Base-by-base conservation (phyloP, 2,329 filamentous ascomycete species). In the Hymenoscyphus linearis region DNA sequence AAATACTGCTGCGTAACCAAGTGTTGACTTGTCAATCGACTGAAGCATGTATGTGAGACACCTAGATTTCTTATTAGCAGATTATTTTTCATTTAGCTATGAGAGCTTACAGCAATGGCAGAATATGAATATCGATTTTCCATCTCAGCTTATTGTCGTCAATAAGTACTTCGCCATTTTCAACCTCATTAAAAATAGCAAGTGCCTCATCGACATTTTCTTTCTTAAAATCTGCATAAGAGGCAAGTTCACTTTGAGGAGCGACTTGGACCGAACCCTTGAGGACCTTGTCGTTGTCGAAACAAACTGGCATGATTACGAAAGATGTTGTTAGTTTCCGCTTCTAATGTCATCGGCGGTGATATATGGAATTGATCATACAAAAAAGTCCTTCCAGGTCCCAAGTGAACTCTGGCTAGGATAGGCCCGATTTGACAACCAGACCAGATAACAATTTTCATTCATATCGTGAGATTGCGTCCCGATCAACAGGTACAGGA, bases 1-100 rank as follows among this genome's bases (percentile, higher is more conserved):
- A 65, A 84, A 84, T 27, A 85, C 81, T 2, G 82, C 82, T 0
- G 83, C 82, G 65, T 84, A 84, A 27, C 75, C 78, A 14, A 82
- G 67, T 0, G 77, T 82, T 0, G 79, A 82, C 74, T 82, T 69
- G 25, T 69, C 64, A 47, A 67, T 63, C 9, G 52, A 55, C 65
- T 62, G 31, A 75, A 75, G 68, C 82, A 82, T 0, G 78, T 77
- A 68, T 82, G 82, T 64, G 79, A 82, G 53, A 83, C 78, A 2
- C 77, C 78, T 40, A 83, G n/a, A n/a, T 40, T 4, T 13, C 10
- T 37, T n/a, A 85, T 63, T 63, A 85, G 83, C 84, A 82, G 36
- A 37, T 40, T 16, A 40, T 16, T 16, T 4, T 16, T 16, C 12
- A 40, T 1, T 16, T 40, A 16, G 4, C 1, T 2, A 12, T 13